Evolutionary conservation across 352 stramenopile genomes (phyloP).

Genomic region (Phytopythium montanum): DNA sequence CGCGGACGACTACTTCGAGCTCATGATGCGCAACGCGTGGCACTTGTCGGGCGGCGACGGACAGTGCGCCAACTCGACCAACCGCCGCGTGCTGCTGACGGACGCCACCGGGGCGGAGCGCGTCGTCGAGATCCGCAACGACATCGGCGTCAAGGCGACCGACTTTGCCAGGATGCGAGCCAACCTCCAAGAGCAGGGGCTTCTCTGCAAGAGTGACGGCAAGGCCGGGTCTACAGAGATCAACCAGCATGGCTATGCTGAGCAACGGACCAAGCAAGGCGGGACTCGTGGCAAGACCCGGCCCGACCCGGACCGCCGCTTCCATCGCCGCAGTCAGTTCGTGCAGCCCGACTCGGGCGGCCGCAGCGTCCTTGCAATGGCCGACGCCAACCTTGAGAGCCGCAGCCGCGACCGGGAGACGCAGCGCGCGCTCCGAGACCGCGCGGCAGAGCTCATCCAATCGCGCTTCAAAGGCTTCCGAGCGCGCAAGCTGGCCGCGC

Average conservation of each 20-base stretch:
- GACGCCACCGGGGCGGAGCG: conserved; percentile 42
- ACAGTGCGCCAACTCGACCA: conserved; percentile 57
- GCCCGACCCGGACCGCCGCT: conserved; percentile 10
- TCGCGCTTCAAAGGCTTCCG: conserved; percentile 37
- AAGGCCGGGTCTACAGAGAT: conserved; percentile 15
- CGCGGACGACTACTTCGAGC: conserved; percentile 92
- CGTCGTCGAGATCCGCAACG: conserved; percentile 42
- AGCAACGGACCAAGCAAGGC: not conserved
- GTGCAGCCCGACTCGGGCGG: not conserved
- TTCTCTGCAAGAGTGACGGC: conserved; percentile 18
- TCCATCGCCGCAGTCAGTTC: conserved; percentile 14
- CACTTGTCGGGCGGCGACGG: conserved; percentile 66
- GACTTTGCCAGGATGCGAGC: conserved; percentile 24
- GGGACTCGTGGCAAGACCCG: not conserved
- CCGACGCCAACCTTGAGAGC: not conserved
- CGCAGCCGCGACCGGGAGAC: conserved; percentile 8
- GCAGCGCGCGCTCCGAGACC: conserved; percentile 23
- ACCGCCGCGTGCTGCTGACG: conserved; percentile 62
- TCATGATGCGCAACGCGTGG: conserved; percentile 89
- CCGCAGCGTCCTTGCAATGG: conserved; percentile 1
- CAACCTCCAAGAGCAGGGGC: conserved; percentile 45
- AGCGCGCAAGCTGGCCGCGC: conserved; percentile 28
- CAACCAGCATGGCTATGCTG: not conserved
- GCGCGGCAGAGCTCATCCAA: conserved; percentile 41
- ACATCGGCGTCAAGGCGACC: conserved; percentile 30